Evolutionary conservation across 306 rosid genomes (phyloP).

Genomic region (Dalbergia oliveri): DNA sequence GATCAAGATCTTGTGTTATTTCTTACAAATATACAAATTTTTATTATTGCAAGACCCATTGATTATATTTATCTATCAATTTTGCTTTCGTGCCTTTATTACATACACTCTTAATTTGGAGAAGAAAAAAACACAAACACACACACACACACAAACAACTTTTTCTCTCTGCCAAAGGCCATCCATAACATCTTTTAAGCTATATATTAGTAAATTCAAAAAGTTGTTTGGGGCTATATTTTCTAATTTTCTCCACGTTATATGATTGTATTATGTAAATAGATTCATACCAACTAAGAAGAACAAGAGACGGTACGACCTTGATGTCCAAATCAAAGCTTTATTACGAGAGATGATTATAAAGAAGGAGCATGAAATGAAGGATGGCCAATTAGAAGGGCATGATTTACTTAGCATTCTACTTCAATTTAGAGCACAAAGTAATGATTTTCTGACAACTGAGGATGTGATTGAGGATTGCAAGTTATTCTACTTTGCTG

Average conservation of each 20-base stretch:
- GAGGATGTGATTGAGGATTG: constrained; percentile 69
- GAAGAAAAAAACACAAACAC: too few relatives aligned
- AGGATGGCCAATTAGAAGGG: constrained; percentile 34
- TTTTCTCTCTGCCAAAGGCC: too few relatives aligned
- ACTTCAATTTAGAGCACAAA: constrained; percentile 41
- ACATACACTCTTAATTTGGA: too few relatives aligned
- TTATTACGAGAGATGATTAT: constrained; percentile 47
- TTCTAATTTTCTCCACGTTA: background rate
- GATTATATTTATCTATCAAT: too few relatives aligned
- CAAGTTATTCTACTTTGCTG: constrained; percentile 65
- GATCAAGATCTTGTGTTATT: too few relatives aligned
- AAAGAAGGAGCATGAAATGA: constrained; percentile 45
- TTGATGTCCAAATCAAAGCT: constrained; percentile 49
- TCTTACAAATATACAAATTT: too few relatives aligned
- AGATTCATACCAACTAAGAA: constrained; percentile 60
- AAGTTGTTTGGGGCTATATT: too few relatives aligned
- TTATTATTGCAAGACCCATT: too few relatives aligned
- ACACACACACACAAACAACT: too few relatives aligned
- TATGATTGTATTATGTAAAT: background rate
- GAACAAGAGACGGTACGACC: constrained; percentile 48
- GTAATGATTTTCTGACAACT: constrained; percentile 42
- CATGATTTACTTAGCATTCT: constrained; percentile 56
- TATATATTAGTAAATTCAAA: too few relatives aligned
- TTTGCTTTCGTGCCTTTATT: too few relatives aligned
- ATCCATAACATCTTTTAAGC: too few relatives aligned